These are phyloP conservation scores for Fagus sylvatica DNA, from an alignment of 306 rosid genomes.

Conservation along the genomic window DNA sequence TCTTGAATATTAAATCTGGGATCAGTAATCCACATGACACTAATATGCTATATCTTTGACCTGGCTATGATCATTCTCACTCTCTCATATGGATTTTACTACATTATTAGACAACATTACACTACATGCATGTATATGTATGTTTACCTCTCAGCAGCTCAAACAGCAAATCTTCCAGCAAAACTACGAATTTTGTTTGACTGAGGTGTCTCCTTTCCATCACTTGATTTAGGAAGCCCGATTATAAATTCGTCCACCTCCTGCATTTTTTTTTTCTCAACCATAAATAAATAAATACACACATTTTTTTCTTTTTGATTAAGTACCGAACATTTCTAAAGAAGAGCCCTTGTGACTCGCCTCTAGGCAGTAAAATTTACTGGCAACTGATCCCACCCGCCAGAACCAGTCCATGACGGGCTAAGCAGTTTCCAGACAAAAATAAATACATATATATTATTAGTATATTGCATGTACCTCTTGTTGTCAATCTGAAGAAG, in stretches of 20 bases:
- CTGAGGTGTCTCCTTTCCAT: conserved; percentile 86
- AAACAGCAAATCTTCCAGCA: conserved; percentile 80
- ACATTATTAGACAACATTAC: too few relatives aligned
- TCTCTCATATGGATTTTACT: not conserved
- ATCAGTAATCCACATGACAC: not conserved
- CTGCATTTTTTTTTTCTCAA: conserved; percentile 28
- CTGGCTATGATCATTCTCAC: not conserved
- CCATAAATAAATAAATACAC: too few relatives aligned
- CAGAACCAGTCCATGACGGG: too few relatives aligned
- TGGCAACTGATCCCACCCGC: too few relatives aligned
- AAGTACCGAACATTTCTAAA: too few relatives aligned
- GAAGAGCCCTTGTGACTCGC: too few relatives aligned
- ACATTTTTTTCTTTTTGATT: too few relatives aligned
- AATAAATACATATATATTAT: too few relatives aligned
- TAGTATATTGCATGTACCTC: conserved; percentile 33
- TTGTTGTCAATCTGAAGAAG: conserved; percentile 67
- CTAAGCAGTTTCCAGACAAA: too few relatives aligned
- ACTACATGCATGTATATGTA: not conserved
- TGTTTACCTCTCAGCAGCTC: conserved; percentile 73
- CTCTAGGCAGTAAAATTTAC: too few relatives aligned
- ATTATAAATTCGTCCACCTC: conserved; percentile 91
- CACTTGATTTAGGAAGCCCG: conserved; percentile 81
- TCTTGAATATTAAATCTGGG: conserved; percentile 52
- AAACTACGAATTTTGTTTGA: conserved; percentile 82
- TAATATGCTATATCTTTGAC: too few relatives aligned